These are phyloP conservation scores for Ascochyta rabiei DNA, from an alignment of 2,329 filamentous ascomycete species.

Conservation along the genomic window DNA sequence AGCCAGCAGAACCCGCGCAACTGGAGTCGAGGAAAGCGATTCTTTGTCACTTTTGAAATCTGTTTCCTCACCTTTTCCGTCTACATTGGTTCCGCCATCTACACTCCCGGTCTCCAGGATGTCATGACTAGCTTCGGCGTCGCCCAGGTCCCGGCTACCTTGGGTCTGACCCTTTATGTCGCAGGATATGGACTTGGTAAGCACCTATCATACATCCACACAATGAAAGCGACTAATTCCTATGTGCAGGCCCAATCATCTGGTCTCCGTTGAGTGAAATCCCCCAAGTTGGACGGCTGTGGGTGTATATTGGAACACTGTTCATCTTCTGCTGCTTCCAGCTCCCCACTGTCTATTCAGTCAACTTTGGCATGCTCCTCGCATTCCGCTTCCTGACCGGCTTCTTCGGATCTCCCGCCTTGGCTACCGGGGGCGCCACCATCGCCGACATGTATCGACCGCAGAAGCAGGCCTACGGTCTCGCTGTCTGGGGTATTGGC, in stretches of 20 bases:
- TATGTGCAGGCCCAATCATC: conserved; percentile 31
- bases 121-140: conserved; percentile 62
- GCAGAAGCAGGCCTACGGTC: conserved; percentile 47
- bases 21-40: conserved; percentile 53
- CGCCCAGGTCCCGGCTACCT: conserved; percentile 52
- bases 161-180: conserved; percentile 51
- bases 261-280: conserved; percentile 57
- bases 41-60: conserved; percentile 55
- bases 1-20: conserved; percentile 52
- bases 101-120: conserved; percentile 50
- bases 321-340: conserved; percentile 57
- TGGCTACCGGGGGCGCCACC: conserved; percentile 55
- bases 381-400: conserved; percentile 58
- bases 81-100: conserved; percentile 61
- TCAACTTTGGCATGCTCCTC: conserved; percentile 59
- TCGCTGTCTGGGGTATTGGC: conserved; percentile 50
- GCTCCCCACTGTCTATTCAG: conserved; percentile 53
- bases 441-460: conserved; percentile 55
- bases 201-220: too few relatives aligned
- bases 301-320: conserved; percentile 34
- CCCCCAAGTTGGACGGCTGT: conserved; percentile 54
- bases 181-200: conserved; percentile 36
- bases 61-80: conserved; percentile 59
- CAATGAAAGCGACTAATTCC: too few relatives aligned
- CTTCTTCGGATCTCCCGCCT: conserved; percentile 54